Conservation (phyloP, 441 rosid species). For the Hura crepitans region DNA sequence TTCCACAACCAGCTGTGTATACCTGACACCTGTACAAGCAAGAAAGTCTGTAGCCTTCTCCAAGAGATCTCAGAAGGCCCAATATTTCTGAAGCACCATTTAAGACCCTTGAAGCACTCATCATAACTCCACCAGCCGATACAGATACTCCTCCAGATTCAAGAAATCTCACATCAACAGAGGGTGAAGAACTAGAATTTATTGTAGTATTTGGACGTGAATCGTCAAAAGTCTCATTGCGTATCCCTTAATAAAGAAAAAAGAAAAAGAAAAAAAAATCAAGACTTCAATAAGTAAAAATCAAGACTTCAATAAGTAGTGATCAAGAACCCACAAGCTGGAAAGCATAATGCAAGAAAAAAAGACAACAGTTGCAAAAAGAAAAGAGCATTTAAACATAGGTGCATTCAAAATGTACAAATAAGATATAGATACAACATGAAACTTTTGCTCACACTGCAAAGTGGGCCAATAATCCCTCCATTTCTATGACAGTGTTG, state of each 20-base stretch:
- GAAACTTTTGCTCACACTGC: too few relatives aligned
- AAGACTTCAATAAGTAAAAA: too few relatives aligned
- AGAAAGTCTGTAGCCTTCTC: conserved; percentile 91
- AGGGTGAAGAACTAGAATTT: conserved; percentile 43
- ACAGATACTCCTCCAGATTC: conserved; percentile 60
- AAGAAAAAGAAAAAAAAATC: too few relatives aligned
- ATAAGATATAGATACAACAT: too few relatives aligned
- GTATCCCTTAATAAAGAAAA: conserved; percentile 47
- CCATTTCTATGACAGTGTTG: too few relatives aligned
- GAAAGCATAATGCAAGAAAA: conserved; percentile 4
- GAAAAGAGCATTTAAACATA: too few relatives aligned
- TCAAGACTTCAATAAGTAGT: conserved; percentile 17
- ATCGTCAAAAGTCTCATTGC: conserved; percentile 70
- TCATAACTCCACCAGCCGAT: conserved; percentile 40
- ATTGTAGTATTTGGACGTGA: conserved; percentile 53
- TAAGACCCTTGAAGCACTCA: conserved; percentile 49
- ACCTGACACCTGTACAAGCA: conserved; percentile 88
- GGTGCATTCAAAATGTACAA: too few relatives aligned
- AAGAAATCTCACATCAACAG: conserved; percentile 49
- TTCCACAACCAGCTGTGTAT: conserved; percentile 20
- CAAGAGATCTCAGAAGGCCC: conserved; percentile 66
- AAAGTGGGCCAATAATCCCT: too few relatives aligned
- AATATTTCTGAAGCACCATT: conserved; percentile 67
- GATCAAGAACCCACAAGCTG: conserved; percentile 11
- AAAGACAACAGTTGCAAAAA: not conserved